Evolutionary conservation across 495 filamentous ascomycete species (phyloP), one percentile per base, ranked within the genome.

Genomic region (Tirmania nivea): DNA sequence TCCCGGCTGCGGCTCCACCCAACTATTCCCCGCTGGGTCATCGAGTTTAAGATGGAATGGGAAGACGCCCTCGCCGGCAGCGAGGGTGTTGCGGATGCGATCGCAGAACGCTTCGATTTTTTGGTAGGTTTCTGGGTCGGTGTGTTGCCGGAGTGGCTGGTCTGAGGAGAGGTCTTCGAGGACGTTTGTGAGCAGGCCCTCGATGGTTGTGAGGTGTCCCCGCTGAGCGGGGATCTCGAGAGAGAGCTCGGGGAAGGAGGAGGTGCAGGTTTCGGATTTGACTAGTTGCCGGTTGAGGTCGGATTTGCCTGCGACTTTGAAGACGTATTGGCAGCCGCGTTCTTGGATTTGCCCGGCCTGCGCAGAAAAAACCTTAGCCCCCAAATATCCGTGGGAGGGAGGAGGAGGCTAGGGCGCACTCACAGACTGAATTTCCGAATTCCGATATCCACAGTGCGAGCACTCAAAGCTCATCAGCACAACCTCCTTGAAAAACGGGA

Each of bases 391-490:
- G 14, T 14, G 39, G 12, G 39, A 45, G 9, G 17, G 39, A 45
- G 17, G 17, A 45, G 17, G 17, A 45, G 17, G 7, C 12, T 14
- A 45, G 2, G 7, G 17, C 5, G 39, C 14, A 45, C 39, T 14
- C 17, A 45, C 39, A 8, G 86, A 78, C 63, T 94, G 87, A 54
- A 96, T 79, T 61, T 93, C 85, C 65, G 86, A 87, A 71, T 95
- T 89, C 54, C 77, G 73, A 67, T 93, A 84, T 64, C 78, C 68
- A 70, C 90, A 99, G 64, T 94, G 76, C 1, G 81, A 75, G 69
- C 90, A 99, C 56, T 77, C 77, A 70, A 99, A 99, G 49, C 87
- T 94, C 78, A 94, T 93, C 58, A 99, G 75, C 57, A 99, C 85
- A 55, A 96, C 78, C 65, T 99, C 90, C 63, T 85, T 83, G 74